These are phyloP conservation scores for Olyra latifolia DNA, from an alignment of 176 grass and related monocot genomes.

Conservation along the genomic window DNA sequence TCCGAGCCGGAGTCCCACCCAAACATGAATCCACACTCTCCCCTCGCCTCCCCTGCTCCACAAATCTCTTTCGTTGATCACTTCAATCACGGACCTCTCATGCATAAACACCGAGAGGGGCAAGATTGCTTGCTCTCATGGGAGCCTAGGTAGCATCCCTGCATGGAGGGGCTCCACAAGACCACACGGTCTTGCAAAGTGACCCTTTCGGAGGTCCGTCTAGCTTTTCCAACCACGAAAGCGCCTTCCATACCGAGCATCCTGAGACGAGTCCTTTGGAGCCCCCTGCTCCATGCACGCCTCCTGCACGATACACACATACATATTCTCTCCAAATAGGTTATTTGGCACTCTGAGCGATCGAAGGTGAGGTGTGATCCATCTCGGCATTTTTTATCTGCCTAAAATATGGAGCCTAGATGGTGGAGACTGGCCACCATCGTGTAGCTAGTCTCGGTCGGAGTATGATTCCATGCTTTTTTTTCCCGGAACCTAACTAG, in stretches of 20 bases:
- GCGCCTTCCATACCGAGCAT: background rate
- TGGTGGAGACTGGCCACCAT: too few relatives aligned
- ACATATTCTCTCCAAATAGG: background rate
- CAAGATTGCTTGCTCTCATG: background rate
- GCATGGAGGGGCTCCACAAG: conserved; percentile 40
- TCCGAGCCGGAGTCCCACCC: too few relatives aligned
- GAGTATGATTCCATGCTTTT: too few relatives aligned
- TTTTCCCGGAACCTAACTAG: too few relatives aligned
- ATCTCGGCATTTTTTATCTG: too few relatives aligned
- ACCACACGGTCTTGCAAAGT: conserved; percentile 54
- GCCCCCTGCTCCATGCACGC: background rate
- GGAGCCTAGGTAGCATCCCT: background rate
- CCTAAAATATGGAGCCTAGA: too few relatives aligned
- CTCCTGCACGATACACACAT: background rate
- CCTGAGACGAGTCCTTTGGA: background rate
- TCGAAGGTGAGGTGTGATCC: too few relatives aligned
- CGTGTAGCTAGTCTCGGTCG: too few relatives aligned
- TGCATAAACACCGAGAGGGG: background rate
- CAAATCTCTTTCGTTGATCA: background rate
- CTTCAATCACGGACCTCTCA: background rate
- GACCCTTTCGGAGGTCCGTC: background rate
- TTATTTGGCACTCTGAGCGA: too few relatives aligned
- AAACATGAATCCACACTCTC: too few relatives aligned
- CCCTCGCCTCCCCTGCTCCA: background rate
- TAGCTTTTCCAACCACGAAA: conserved; percentile 11